Evolutionary conservation across 192 early-diverging fungal species (phyloP), one percentile per base, ranked within the genome.

Genomic region (Backusella psychrophila): DNA sequence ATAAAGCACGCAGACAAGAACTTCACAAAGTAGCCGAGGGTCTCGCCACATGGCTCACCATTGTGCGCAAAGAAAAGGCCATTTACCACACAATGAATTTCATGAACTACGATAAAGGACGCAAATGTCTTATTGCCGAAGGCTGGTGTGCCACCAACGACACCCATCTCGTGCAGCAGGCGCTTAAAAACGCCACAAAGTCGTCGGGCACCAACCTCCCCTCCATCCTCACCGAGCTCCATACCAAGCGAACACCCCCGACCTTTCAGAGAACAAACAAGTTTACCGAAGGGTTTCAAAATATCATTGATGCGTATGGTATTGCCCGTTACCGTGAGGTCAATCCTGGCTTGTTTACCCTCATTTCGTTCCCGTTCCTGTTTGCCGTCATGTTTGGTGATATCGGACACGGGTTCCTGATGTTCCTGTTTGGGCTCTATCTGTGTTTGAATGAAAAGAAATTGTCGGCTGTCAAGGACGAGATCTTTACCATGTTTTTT

Each of bases 331-430:
- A 98, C 80, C 90, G 93, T 74, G 98, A 99, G 85, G 96, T 98
- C 76, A 99, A 99, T 81, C 98, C 98, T 15, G 98, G 96, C 35
- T 87, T 99, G 34, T 99, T 97, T 73, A 98, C 98, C 0, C 79
- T 93, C n/a, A 97, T 98, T 42, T 96, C 95, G 0, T 99, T 99
- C 88, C 98, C 98, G 14, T 99, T 99, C 81, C 82, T 99, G 74
- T 99, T 99, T 85, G 97, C 98, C 53, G 90, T 99, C 74, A 99
- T 99, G 98, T 99, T 99, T 89, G 98, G 98, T 72, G 98, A 99
- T 84, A 89, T 97, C 34, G 98, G 98, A 52, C 98, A 99, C 80
- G 98, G 96, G n/a, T 80, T 96, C 38, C 75, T 99, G 42, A 90
- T 99, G 85, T 85, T 95, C 3, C 74, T 93, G 14, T 80, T 83